Conservation (phyloP, 140 eudicot species). For the Anethum foeniculum region DNA sequence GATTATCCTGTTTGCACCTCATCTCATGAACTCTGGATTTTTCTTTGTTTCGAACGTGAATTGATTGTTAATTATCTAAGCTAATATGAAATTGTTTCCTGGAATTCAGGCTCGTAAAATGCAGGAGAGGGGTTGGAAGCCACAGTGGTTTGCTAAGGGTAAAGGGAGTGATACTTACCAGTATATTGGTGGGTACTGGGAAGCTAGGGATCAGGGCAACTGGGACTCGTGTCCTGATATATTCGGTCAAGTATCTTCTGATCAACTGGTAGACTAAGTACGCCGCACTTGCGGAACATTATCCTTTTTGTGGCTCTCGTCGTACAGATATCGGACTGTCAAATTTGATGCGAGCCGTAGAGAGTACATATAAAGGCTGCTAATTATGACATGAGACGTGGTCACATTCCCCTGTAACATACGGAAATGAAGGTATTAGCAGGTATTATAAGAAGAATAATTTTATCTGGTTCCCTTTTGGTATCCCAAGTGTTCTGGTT, state of each 20-base stretch:
- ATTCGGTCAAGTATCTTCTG: conserved; percentile 58
- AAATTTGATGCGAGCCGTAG: neutral
- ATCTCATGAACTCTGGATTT: neutral
- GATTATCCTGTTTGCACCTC: neutral
- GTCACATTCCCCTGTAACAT: neutral
- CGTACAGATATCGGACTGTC: conserved; percentile 8
- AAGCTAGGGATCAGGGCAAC: conserved; percentile 64
- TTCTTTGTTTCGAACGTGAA: neutral
- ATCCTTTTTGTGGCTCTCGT: conserved; percentile 9
- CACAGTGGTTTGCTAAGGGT: conserved; percentile 75
- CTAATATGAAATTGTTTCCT: neutral
- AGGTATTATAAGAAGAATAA: neutral
- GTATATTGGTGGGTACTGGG: conserved; percentile 92
- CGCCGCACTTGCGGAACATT: neutral
- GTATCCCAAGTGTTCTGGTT: neutral
- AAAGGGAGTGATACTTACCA: conserved; percentile 59
- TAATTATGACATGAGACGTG: neutral
- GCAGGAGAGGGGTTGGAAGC: conserved; percentile 98
- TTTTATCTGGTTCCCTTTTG: neutral
- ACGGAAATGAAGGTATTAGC: conserved; percentile 8
- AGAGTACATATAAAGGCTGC: conserved; percentile 3
- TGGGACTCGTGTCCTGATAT: conserved; percentile 91
- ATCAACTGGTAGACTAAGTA: conserved; percentile 33
- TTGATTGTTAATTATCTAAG: neutral
- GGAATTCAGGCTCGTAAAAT: conserved; percentile 63